Conservation (phyloP, 768 basidiomycete genomes). For the Polyporus arcularius region DNA sequence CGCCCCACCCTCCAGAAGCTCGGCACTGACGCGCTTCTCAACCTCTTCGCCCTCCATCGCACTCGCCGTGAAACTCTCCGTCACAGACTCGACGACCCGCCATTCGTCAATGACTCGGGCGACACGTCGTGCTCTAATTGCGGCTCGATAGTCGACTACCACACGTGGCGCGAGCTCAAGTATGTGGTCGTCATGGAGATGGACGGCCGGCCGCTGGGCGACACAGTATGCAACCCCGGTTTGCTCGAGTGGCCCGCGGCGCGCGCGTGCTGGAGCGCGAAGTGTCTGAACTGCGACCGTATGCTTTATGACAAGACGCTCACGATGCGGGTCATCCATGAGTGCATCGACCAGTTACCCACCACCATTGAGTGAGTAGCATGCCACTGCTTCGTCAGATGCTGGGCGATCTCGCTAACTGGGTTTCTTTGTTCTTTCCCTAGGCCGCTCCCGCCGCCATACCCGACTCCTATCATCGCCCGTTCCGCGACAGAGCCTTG, state of each 20-base stretch:
- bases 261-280: slow-evolving; percentile 60
- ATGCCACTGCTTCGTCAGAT: background rate
- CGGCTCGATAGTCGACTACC: slow-evolving; percentile 49
- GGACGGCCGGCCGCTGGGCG: slow-evolving; percentile 59
- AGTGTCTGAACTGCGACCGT: slow-evolving; percentile 52
- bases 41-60: slow-evolving; percentile 57
- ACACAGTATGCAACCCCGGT: slow-evolving; percentile 52
- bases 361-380: slow-evolving; percentile 35
- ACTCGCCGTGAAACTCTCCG: slow-evolving; percentile 51
- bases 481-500: background rate
- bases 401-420: background rate
- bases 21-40: slow-evolving; percentile 51
- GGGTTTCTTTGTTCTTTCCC: background rate
- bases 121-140: slow-evolving; percentile 60
- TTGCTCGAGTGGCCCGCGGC: slow-evolving; percentile 59
- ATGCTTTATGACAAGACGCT: slow-evolving; percentile 58
- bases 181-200: slow-evolving; percentile 57
- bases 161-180: slow-evolving; percentile 67
- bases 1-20: slow-evolving; percentile 49
- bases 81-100: slow-evolving; percentile 52
- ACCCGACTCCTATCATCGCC: background rate
- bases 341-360: slow-evolving; percentile 55
- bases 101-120: slow-evolving; percentile 53
- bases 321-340: slow-evolving; percentile 53
- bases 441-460: slow-evolving; percentile 3